Evolutionary conservation across 2,329 filamentous ascomycete species (phyloP).

Genomic region (Colletotrichum melonis): DNA sequence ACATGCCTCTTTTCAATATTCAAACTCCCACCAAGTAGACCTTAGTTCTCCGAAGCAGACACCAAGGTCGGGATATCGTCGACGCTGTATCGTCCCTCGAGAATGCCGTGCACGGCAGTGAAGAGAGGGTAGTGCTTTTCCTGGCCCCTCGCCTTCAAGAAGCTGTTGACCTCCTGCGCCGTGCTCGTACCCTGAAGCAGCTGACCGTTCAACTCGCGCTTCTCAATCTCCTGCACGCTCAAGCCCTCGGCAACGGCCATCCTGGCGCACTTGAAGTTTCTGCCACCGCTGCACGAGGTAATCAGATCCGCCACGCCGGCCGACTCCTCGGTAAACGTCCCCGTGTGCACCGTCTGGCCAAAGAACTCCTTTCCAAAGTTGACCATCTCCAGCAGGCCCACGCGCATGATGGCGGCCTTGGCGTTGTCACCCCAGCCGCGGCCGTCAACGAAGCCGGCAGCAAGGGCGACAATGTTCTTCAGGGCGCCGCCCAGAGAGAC

Average conservation of each 20-base stretch:
- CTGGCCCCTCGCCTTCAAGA: slow-evolving; percentile 81
- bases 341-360: slow-evolving; percentile 79
- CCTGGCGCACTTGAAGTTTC: slow-evolving; percentile 95
- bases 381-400: slow-evolving; percentile 96
- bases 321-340: slow-evolving; percentile 96
- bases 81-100: slow-evolving; percentile 80
- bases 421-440: slow-evolving; percentile 98
- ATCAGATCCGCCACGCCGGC: slow-evolving; percentile 96
- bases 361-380: slow-evolving; percentile 97
- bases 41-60: slow-evolving; percentile 42
- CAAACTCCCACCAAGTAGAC: not conserved
- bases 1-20: not conserved
- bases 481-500: slow-evolving; percentile 94
- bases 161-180: slow-evolving; percentile 89
- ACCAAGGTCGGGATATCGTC: slow-evolving; percentile 84
- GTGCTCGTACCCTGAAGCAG: slow-evolving; percentile 96
- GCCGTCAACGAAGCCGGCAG: slow-evolving; percentile 94
- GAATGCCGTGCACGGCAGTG: slow-evolving; percentile 85
- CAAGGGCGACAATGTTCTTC: slow-evolving; percentile 96
- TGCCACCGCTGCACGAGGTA: slow-evolving; percentile 89
- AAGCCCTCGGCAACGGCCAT: slow-evolving; percentile 84
- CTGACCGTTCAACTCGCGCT: slow-evolving; percentile 92
- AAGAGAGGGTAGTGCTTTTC: slow-evolving; percentile 92
- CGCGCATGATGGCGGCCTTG: slow-evolving; percentile 98
- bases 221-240: slow-evolving; percentile 88